phyloP scores from a whole-genome alignment of 208 protist genomes.

The Leishmania arabica region DNA sequence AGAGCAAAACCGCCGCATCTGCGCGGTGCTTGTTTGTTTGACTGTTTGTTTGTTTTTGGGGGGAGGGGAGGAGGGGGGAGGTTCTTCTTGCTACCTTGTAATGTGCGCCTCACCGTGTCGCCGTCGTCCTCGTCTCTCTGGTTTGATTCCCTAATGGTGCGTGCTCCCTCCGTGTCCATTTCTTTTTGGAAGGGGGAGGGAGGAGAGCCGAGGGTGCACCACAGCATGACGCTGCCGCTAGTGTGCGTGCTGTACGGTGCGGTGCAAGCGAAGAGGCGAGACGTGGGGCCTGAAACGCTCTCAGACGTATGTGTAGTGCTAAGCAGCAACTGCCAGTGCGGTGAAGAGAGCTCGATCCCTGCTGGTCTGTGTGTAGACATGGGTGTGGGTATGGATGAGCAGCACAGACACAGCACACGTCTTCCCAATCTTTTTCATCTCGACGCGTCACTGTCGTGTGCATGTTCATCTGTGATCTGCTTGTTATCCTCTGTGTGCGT shows the following conservation, averaged over 20 bases:
- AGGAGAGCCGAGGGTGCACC: background rate
- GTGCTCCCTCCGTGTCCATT: background rate
- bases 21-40: too few relatives aligned
- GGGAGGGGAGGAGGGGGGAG: too few relatives aligned
- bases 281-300: background rate
- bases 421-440: background rate
- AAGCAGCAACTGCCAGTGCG: background rate
- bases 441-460: constrained; percentile 1
- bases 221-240: background rate
- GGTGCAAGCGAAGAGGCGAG: background rate
- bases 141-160: too few relatives aligned
- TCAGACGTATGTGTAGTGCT: background rate
- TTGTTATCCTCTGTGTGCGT: constrained; percentile 3
- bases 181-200: background rate
- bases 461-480: constrained; percentile 1
- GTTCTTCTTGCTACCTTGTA: too few relatives aligned
- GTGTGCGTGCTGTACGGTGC: background rate
- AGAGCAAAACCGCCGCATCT: too few relatives aligned
- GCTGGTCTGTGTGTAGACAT: background rate
- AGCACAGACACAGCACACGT: background rate
- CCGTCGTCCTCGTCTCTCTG: too few relatives aligned
- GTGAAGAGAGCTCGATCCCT: background rate
- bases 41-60: too few relatives aligned
- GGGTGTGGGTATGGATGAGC: background rate
- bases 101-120: too few relatives aligned